Evolutionary conservation across 345 rosid species (phyloP).

Genomic region (Hibiscus tridactylites): DNA sequence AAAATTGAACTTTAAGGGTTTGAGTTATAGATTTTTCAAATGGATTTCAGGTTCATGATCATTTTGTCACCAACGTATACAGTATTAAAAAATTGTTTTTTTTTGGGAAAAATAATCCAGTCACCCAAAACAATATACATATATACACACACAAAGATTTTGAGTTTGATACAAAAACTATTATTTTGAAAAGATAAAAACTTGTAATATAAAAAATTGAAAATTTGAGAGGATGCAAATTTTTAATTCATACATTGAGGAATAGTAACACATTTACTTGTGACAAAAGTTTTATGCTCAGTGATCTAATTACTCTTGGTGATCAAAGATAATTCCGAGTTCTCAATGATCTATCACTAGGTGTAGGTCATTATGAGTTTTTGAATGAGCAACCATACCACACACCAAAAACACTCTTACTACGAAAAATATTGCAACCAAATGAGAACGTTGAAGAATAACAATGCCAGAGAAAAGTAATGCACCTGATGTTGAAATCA

Average conservation of each 20-base stretch:
- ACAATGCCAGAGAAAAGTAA: not conserved
- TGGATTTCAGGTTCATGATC: not conserved
- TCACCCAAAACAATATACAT: not conserved
- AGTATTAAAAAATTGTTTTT: not conserved
- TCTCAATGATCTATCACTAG: no score
- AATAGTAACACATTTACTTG: not conserved
- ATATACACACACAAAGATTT: not conserved
- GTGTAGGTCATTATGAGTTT: no score
- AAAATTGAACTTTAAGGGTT: not conserved
- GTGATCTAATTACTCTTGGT: not conserved
- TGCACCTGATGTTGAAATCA: constrained; percentile 86
- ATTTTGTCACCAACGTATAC: not conserved
- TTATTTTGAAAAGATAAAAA: not conserved
- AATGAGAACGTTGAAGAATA: not conserved
- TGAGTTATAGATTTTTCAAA: no score
- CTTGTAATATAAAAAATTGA: not conserved
- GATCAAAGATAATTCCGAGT: not conserved
- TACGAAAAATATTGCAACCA: not conserved
- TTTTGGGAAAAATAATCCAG: accelerated
- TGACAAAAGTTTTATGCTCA: not conserved
- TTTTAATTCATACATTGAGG: not conserved
- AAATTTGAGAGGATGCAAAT: not conserved
- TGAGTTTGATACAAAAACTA: not conserved
- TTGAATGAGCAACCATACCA: not conserved
- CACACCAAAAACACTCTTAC: not conserved